Evolutionary conservation across 140 eudicot genomes (phyloP).

Genomic region (Bidens hawaiensis): DNA sequence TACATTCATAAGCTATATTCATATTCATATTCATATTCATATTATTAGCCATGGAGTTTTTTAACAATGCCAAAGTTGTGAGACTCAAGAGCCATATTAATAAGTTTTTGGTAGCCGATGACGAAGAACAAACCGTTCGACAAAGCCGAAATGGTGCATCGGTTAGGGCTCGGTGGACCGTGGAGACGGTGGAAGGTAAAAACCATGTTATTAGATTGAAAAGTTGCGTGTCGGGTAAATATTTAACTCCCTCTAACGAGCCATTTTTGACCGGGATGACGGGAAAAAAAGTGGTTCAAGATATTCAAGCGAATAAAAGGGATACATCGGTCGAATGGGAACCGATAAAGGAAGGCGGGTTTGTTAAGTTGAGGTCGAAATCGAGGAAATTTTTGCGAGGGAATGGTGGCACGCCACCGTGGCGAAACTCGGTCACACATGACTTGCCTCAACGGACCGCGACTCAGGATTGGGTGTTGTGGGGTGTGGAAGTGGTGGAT

Average conservation of each 20-base stretch:
- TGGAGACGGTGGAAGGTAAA: slow-evolving; percentile 48
- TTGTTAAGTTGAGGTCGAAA: slow-evolving; percentile 51
- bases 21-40: too few species aligned
- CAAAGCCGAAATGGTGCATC: slow-evolving; percentile 50
- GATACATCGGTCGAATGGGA: slow-evolving; percentile 69
- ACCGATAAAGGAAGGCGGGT: slow-evolving; percentile 57
- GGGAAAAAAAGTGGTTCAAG: slow-evolving; percentile 63
- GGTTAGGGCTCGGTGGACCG: slow-evolving; percentile 51
- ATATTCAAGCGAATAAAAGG: slow-evolving; percentile 20
- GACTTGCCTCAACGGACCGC: slow-evolving; percentile 64
- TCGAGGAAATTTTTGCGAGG: slow-evolving; percentile 62
- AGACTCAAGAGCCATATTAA: slow-evolving; percentile 65
- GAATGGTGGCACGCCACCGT: slow-evolving; percentile 78
- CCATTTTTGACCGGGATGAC: slow-evolving; percentile 60
- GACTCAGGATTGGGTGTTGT: slow-evolving; percentile 77
- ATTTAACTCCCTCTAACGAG: slow-evolving; percentile 65
- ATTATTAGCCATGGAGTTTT: slow-evolving; percentile 90
- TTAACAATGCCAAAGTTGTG: slow-evolving; percentile 54
- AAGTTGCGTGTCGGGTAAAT: slow-evolving; percentile 52
- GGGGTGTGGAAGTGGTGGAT: slow-evolving; percentile 66
- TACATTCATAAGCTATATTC: background rate
- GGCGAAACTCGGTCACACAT: slow-evolving; percentile 77
- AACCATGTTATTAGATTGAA: slow-evolving; percentile 54
- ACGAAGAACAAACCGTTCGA: slow-evolving; percentile 52
- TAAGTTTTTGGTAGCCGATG: slow-evolving; percentile 62